A percentile compares a stretch with the other conserved stretches of the same genome.
These are phyloP conservation scores for Thermochaetoides thermophila DNA, from an alignment of 495 filamentous ascomycete genomes.

Conservation along the genomic window DNA sequence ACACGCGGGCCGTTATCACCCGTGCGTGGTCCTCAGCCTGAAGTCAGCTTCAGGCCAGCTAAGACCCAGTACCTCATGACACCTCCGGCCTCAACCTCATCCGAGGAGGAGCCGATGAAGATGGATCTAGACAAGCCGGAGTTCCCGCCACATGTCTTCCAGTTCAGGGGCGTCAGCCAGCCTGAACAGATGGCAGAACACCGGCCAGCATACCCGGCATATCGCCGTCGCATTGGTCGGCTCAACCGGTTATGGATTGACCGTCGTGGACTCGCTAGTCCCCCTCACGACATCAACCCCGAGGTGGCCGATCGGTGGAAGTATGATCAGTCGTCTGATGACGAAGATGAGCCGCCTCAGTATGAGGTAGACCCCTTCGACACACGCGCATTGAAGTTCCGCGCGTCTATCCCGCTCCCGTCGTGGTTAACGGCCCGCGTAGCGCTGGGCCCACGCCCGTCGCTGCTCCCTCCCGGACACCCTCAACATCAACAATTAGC, in stretches of 20 bases:
- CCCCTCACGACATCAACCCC: conserved; percentile 36
- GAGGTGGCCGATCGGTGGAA: conserved; percentile 60
- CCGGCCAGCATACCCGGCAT: conserved; percentile 50
- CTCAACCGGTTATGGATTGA: conserved; percentile 72
- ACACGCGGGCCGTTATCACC: conserved; percentile 72
- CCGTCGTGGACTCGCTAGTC: conserved; percentile 44
- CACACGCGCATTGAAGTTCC: conserved; percentile 54
- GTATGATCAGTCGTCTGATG: conserved; percentile 61
- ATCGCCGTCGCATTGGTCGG: conserved; percentile 62
- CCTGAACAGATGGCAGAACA: conserved; percentile 20
- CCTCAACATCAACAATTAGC: conserved; percentile 8
- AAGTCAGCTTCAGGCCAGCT: conserved; percentile 47
- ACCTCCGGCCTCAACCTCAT: conserved; percentile 66
- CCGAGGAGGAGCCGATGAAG: conserved; percentile 34
- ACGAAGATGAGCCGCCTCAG: conserved; percentile 43
- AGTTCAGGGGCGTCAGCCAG: conserved; percentile 21
- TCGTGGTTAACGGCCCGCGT: conserved; percentile 17
- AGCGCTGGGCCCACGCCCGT: no score
- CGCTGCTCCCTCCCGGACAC: no score
- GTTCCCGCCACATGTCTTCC: conserved; percentile 12
- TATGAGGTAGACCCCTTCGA: conserved; percentile 61
- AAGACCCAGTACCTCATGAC: conserved; percentile 75
- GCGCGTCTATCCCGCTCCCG: conserved; percentile 48
- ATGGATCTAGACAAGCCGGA: conserved; percentile 25
- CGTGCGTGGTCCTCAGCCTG: conserved; percentile 48